Evolutionary conservation across 2,329 filamentous ascomycete genomes (phyloP).

Genomic region (Phialophora expanda): DNA sequence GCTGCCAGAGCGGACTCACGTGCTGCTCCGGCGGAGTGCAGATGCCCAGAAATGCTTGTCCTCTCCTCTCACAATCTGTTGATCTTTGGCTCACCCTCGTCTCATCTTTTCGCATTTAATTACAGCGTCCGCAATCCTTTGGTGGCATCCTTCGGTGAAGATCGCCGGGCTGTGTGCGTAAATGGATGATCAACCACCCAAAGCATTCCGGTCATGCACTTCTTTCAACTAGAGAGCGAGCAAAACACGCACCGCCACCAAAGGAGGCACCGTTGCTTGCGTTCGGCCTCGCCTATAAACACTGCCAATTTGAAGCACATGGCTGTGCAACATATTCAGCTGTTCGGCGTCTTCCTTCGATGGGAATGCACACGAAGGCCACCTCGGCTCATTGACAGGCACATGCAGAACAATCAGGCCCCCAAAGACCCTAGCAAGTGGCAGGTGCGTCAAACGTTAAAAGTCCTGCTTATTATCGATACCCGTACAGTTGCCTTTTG

Average conservation of each 20-base stretch:
- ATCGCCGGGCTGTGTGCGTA: not conserved
- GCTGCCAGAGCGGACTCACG: not conserved
- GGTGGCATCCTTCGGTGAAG: not conserved
- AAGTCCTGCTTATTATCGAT: not conserved
- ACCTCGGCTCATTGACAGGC: not conserved
- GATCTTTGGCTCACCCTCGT: not conserved
- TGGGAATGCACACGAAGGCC: not conserved
- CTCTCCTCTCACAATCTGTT: not conserved
- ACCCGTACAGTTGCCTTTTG: not conserved
- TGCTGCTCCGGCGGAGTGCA: not conserved
- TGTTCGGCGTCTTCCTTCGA: not conserved
- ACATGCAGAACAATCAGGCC: conserved; percentile 5
- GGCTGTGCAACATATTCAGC: not conserved
- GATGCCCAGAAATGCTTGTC: not conserved
- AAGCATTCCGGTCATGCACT: not conserved
- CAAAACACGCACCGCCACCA: not conserved
- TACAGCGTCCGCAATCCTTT: not conserved
- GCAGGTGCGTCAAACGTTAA: not conserved
- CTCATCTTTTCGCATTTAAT: not conserved
- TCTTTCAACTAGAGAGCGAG: not conserved
- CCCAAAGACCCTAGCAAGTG: not conserved
- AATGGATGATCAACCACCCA: not conserved
- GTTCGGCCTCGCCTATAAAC: not conserved
- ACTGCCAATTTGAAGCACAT: not conserved
- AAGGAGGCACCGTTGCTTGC: not conserved